These are phyloP conservation scores for Ottelia alismoides DNA, from an alignment of 106 monocot genomes.

Conservation along the genomic window DNA sequence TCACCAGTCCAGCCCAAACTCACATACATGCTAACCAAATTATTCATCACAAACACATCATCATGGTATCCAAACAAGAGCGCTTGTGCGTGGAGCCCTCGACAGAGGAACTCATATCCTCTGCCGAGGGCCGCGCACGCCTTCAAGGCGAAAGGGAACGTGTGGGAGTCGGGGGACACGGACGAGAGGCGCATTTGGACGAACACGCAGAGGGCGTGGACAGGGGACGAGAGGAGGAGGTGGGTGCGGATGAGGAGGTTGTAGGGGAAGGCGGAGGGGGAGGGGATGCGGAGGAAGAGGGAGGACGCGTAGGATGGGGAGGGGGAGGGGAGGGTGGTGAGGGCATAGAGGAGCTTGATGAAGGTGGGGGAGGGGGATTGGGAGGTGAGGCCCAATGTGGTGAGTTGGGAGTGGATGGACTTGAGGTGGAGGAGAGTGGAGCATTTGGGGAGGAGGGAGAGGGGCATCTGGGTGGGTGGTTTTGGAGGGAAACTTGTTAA, in stretches of 20 bases:
- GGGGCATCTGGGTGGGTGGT: too few relatives aligned
- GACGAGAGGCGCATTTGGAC: slow-evolving; percentile 18
- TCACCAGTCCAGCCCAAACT: slow-evolving; percentile 3
- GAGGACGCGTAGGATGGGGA: slow-evolving; percentile 16
- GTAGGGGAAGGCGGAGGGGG: slow-evolving; percentile 25
- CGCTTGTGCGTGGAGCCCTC: slow-evolving; percentile 22
- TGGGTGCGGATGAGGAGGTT: slow-evolving; percentile 29
- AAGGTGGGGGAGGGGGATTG: background rate
- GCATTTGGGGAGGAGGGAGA: slow-evolving; percentile 7
- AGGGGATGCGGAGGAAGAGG: slow-evolving; percentile 18
- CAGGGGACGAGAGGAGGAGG: slow-evolving; percentile 17
- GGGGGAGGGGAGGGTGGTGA: slow-evolving; percentile 7
- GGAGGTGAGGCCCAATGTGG: slow-evolving; percentile 3
- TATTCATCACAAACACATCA: slow-evolving; percentile 25
- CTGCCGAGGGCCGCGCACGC: slow-evolving; percentile 15
- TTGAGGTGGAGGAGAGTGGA: slow-evolving; percentile 11
- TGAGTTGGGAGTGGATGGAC: slow-evolving; percentile 13
- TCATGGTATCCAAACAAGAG: slow-evolving; percentile 17
- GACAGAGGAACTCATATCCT: slow-evolving; percentile 2
- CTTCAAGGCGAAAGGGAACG: slow-evolving; percentile 41
- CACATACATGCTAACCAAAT: slow-evolving; percentile 30
- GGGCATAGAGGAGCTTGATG: slow-evolving; percentile 8
- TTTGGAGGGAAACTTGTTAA: too few relatives aligned
- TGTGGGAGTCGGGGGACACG: slow-evolving; percentile 32
- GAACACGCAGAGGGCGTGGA: slow-evolving; percentile 17